phyloP scores from a whole-genome alignment of 164 flowering plant species.

The Annona squamosa region DNA sequence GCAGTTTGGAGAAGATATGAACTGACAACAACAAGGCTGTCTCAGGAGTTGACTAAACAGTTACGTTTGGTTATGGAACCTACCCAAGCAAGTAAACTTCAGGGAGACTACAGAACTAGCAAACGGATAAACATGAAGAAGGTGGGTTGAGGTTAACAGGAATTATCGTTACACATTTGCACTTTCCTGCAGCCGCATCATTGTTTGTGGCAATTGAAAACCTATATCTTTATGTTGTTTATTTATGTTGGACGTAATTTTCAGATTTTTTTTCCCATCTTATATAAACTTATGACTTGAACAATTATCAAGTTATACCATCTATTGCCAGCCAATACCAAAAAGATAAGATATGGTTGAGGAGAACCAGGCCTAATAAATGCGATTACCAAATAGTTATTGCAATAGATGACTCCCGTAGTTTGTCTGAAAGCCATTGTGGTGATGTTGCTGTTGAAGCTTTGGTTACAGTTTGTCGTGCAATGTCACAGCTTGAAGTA shows the following conservation, averaged over 20 bases:
- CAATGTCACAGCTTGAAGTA: slow-evolving; percentile 91
- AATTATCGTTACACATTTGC: background rate
- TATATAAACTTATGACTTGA: background rate
- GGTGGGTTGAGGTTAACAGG: slow-evolving; percentile 32
- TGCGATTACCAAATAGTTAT: slow-evolving; percentile 93
- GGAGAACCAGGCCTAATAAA: slow-evolving; percentile 81
- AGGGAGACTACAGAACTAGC: slow-evolving; percentile 92
- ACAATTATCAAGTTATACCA: slow-evolving; percentile 61
- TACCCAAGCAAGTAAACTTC: slow-evolving; percentile 86
- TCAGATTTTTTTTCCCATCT: background rate
- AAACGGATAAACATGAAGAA: slow-evolving; percentile 95
- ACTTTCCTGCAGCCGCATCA: too few species aligned
- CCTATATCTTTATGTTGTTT: background rate
- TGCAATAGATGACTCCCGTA: slow-evolving; percentile 93
- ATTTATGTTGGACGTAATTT: too few species aligned
- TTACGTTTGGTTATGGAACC: slow-evolving; percentile 92
- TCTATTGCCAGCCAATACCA: slow-evolving; percentile 88
- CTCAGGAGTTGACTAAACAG: slow-evolving; percentile 94
- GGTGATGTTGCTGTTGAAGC: slow-evolving; percentile 84
- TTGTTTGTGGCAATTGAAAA: background rate
- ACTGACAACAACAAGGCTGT: slow-evolving; percentile 53
- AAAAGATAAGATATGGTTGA: slow-evolving; percentile 90
- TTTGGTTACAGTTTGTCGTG: slow-evolving; percentile 91
- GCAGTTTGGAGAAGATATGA: slow-evolving; percentile 73
- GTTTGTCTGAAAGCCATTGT: slow-evolving; percentile 86